phyloP scores from a whole-genome alignment of 192 early-diverging fungal genomes.

The Rhizoclosmatium globosum region DNA sequence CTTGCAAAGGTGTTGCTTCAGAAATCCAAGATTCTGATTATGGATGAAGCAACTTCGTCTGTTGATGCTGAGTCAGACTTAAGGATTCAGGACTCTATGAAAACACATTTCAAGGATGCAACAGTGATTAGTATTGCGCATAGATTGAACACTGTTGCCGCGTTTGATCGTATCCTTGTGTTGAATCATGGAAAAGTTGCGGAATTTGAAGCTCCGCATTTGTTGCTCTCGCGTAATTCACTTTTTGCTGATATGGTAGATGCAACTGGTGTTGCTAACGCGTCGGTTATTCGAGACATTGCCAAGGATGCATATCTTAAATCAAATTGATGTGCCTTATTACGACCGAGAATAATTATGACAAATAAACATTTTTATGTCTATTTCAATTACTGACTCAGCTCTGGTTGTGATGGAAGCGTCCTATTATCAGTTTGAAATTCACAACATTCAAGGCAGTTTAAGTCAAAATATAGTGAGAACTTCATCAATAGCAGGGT shows the following conservation, averaged over 20 bases:
- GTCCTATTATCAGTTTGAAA: no score
- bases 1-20: slow-evolving; percentile 45
- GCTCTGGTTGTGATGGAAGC: no score
- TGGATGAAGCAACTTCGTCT: slow-evolving; percentile 62
- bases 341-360: no score
- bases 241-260: slow-evolving; percentile 51
- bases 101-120: slow-evolving; percentile 45
- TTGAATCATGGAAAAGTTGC: slow-evolving; percentile 72
- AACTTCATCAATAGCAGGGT: no score
- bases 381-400: no score
- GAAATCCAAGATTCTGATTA: slow-evolving; percentile 39
- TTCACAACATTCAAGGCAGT: no score
- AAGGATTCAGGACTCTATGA: slow-evolving; percentile 27
- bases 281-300: slow-evolving; percentile 45
- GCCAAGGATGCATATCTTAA: no score
- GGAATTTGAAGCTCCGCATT: slow-evolving; percentile 70
- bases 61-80: slow-evolving; percentile 53
- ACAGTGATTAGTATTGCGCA: slow-evolving; percentile 62
- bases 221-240: slow-evolving; percentile 34
- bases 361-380: no score
- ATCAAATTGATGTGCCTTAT: no score
- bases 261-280: slow-evolving; percentile 55
- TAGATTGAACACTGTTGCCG: slow-evolving; percentile 51
- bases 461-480: no score
- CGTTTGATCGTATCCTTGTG: slow-evolving; percentile 72